Evolutionary conservation across 2,329 filamentous ascomycete genomes (phyloP), one percentile per base, ranked within the genome.

Genomic region (Pyrenophora tritici-repentis): DNA sequence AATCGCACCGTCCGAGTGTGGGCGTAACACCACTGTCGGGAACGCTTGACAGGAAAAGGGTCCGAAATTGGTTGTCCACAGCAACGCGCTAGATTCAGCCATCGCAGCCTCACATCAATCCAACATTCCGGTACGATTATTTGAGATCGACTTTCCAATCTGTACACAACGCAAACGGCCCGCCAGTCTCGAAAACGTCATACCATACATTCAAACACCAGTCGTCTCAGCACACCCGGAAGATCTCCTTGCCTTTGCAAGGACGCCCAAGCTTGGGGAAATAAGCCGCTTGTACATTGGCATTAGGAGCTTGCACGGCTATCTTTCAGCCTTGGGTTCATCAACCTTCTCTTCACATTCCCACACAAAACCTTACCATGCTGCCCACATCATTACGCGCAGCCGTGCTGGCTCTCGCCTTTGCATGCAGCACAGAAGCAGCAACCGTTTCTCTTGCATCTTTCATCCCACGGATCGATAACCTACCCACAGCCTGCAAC

Each of bases 391-490:
- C 58, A 40, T 41, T 59, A 32, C 55, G 58, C 29, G 29, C 50
- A 49, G 49, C 62, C 37, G 54, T 67, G 37, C 37, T 65, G 40
- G 54, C 47, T 40, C 59, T 73, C 18, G 46, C 61, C 26, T 47
- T 65, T 46, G 55, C 57, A 36, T 56, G 48, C 39, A 47, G 65
- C 20, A 55, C 61, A 10, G 44, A 61, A 20, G 59, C 65, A 35
- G 55, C 76, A n/a, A 74, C 31, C 29, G 50, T 78, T 34, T 72
- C 73, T 17, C 75, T 80, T 32, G 64, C 72, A 22, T 75, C 77
- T 62, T 80, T 80, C 61, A 71, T 70, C 1, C 77, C 77, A 16
- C 69, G 71, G 32, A 68, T 76, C 56, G 62, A 71, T 6, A 67
- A 73, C 49, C 72, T 79, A 4, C 72, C 75, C 4, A 33, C 59